Percentiles rank a stretch among this genome's conserved stretches.
Evolutionary conservation across 306 rosid species (phyloP).

Genomic region (Hippophae tibetana): DNA sequence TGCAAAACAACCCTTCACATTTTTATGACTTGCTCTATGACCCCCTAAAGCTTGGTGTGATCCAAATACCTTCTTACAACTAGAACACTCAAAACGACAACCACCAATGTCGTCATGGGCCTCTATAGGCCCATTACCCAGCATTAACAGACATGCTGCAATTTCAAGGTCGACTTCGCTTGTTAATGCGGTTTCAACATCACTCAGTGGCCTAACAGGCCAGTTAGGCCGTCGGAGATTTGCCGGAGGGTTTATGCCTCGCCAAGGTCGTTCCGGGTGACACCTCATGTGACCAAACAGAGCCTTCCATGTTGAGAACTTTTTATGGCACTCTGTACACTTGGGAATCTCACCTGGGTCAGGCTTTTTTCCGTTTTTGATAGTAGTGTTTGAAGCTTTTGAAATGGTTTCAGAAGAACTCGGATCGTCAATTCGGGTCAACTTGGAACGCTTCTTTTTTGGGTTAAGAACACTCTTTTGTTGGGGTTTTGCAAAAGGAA

Average conservation of each 20-base stretch:
- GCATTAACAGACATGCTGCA: slow-evolving; percentile 50
- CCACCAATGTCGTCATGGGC: background rate
- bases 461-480: slow-evolving; percentile 5
- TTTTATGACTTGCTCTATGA: slow-evolving; percentile 69
- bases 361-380: slow-evolving; percentile 15
- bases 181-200: background rate
- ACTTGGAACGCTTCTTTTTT: slow-evolving; percentile 34
- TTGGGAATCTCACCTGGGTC: background rate
- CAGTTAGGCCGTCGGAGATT: slow-evolving; percentile 9
- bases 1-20: slow-evolving; percentile 62
- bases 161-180: slow-evolving; percentile 45
- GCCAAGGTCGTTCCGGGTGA: slow-evolving; percentile 22
- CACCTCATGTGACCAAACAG: slow-evolving; percentile 27
- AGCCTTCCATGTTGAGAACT: slow-evolving; percentile 24
- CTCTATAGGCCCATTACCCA: slow-evolving; percentile 23
- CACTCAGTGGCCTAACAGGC: background rate
- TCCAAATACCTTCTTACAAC: slow-evolving; percentile 73
- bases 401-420: background rate
- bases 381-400: slow-evolving; percentile 5
- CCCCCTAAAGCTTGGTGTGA: slow-evolving; percentile 81
- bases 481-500: too few relatives aligned
- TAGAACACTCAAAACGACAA: slow-evolving; percentile 46
- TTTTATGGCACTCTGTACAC: slow-evolving; percentile 7
- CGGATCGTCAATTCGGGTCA: slow-evolving; percentile 4
- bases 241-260: slow-evolving; percentile 24